These are phyloP conservation scores for Plasmodium relictum DNA, from an alignment of 169 alveolate genomes.

Conservation along the genomic window DNA sequence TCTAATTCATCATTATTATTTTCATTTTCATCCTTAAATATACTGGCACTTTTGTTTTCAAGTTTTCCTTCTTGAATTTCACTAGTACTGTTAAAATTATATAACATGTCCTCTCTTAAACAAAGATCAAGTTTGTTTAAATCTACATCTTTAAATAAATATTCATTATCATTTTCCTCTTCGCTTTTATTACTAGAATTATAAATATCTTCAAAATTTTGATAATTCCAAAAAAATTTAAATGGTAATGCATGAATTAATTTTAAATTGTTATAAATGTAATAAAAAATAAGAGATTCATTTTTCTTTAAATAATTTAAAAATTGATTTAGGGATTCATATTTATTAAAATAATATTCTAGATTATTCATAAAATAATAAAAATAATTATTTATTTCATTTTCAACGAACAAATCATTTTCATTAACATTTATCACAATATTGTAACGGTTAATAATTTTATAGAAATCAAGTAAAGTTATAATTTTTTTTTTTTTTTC, in stretches of 20 bases:
- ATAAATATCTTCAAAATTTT: slow-evolving; percentile 21
- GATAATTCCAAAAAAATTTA: slow-evolving; percentile 68
- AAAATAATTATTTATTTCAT: slow-evolving; percentile 27
- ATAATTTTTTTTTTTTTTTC: not conserved
- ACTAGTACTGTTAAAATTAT: not conserved
- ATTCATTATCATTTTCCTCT: slow-evolving; percentile 52
- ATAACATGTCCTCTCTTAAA: slow-evolving; percentile 37
- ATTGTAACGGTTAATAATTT: slow-evolving; percentile 17
- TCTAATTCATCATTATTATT: too few species aligned
- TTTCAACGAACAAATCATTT: slow-evolving; percentile 65
- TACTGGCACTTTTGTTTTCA: not conserved
- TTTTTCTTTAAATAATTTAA: slow-evolving; percentile 37
- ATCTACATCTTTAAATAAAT: slow-evolving; percentile 49
- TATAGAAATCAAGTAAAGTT: slow-evolving; percentile 24
- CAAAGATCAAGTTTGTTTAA: slow-evolving; percentile 23
- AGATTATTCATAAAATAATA: slow-evolving; percentile 28
- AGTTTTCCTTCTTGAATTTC: slow-evolving; percentile 1
- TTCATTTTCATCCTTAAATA: too few species aligned
- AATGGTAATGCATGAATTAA: slow-evolving; percentile 54
- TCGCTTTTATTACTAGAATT: not conserved
- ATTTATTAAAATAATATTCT: slow-evolving; percentile 30
- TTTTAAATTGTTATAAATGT: slow-evolving; percentile 38
- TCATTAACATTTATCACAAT: slow-evolving; percentile 69
- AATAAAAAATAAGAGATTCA: slow-evolving; percentile 59
- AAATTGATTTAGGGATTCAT: not conserved